A percentile compares a stretch with the other conserved stretches of the same genome.
Evolutionary conservation across 2,329 filamentous ascomycete species (phyloP).

Genomic region (Arachnomyces sp.): DNA sequence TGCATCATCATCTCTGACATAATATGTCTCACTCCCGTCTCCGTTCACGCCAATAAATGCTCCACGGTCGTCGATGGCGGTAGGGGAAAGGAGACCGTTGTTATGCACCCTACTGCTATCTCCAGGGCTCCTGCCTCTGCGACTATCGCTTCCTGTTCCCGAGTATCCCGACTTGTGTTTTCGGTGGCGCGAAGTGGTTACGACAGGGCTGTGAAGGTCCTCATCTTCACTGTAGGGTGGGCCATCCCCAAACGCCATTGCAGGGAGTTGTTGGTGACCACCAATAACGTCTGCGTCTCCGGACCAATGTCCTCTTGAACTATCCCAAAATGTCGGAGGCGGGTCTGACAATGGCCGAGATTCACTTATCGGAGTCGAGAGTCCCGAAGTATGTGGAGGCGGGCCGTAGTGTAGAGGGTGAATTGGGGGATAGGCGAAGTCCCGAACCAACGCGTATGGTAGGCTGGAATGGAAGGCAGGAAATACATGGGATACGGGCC

Average conservation of each 20-base stretch:
- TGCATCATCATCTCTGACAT: constrained; percentile 59
- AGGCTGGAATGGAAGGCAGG: constrained; percentile 79
- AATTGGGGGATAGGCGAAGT: constrained; percentile 80
- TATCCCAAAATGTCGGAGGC: constrained; percentile 67
- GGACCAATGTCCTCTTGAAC: constrained; percentile 51
- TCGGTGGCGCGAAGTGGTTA: constrained; percentile 75
- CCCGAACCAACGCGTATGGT: constrained; percentile 80
- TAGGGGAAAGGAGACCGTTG: constrained; percentile 28
- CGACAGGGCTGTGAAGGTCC: constrained; percentile 80
- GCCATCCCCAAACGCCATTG: constrained; percentile 77
- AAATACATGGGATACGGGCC: constrained; percentile 73
- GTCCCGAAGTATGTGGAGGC: constrained; percentile 68
- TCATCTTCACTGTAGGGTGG: constrained; percentile 95
- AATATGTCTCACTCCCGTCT: constrained; percentile 68
- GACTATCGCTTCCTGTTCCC: constrained; percentile 33
- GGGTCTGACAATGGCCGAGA: constrained; percentile 72
- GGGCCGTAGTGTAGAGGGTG: constrained; percentile 93
- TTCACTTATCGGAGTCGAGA: constrained; percentile 80
- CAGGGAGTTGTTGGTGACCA: constrained; percentile 64
- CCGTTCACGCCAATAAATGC: constrained; percentile 60
- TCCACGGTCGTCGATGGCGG: constrained; percentile 36
- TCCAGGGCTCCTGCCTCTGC: constrained; percentile 43
- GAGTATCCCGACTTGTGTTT: constrained; percentile 67
- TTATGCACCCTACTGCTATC: constrained; percentile 43
- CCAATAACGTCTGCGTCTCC: constrained; percentile 43